phyloP scores from a whole-genome alignment of 352 stramenopile genomes.

The Thraustochytrium sp. region DNA sequence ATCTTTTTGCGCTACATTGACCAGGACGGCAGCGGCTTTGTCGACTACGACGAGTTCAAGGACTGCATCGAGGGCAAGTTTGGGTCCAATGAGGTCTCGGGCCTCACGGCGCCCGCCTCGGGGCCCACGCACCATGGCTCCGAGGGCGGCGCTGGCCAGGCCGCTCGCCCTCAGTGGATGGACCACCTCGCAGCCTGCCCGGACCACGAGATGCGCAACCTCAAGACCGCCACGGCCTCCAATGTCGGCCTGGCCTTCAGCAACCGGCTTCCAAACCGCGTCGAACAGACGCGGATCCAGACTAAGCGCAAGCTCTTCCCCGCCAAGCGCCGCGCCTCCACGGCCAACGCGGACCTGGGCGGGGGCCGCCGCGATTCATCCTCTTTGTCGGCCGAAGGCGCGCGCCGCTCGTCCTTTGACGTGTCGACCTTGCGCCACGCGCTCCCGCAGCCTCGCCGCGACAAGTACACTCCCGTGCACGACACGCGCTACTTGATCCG shows the following conservation, averaged over 20 bases:
- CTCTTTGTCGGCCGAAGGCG: background rate
- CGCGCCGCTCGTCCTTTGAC: background rate
- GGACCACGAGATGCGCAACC: background rate
- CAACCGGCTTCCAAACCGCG: constrained; percentile 3
- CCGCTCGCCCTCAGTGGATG: background rate
- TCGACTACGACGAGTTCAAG: constrained; percentile 37
- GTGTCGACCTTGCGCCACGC: background rate
- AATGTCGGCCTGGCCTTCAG: constrained; percentile 14
- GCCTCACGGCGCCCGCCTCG: background rate
- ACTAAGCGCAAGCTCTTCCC: constrained; percentile 37
- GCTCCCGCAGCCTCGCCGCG: background rate
- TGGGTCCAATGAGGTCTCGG: background rate
- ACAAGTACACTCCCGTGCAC: background rate
- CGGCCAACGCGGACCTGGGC: background rate
- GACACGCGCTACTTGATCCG: background rate
- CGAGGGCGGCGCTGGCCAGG: background rate
- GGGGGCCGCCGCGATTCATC: background rate
- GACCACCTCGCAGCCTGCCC: background rate
- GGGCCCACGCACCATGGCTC: background rate
- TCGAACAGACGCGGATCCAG: background rate
- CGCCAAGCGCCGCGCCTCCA: background rate
- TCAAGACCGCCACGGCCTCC: background rate
- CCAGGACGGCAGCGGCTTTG: constrained; percentile 30
- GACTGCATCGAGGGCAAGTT: constrained; percentile 23
- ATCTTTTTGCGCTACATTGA: constrained; percentile 30